Evolutionary conservation across 2,329 filamentous ascomycete species (phyloP).

Genomic region (Aspergillus sp.): DNA sequence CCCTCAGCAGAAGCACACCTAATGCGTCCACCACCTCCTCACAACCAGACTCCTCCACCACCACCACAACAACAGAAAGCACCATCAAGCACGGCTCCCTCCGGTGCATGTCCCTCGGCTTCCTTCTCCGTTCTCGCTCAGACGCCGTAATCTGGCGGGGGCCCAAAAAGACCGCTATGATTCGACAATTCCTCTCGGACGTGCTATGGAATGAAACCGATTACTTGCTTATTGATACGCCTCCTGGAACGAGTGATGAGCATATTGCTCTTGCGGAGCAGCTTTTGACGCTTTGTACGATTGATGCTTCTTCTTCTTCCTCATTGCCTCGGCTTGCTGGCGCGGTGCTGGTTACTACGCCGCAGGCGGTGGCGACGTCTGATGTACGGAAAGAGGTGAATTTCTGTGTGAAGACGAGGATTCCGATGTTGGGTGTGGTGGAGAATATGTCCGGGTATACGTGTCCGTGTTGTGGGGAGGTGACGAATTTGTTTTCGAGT

Average conservation of each 20-base stretch:
- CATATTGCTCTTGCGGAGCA: conserved; percentile 94
- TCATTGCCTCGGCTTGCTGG: conserved; percentile 69
- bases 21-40: no score
- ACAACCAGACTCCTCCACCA: no score
- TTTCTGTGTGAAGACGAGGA: conserved; percentile 82
- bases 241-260: conserved; percentile 93
- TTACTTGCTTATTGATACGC: conserved; percentile 92
- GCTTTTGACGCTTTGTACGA: conserved; percentile 56
- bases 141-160: conserved; percentile 97
- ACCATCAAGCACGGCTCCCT: conserved; percentile 37
- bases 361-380: conserved; percentile 87
- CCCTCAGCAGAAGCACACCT: no score
- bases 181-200: conserved; percentile 90
- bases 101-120: conserved; percentile 86
- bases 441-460: conserved; percentile 79
- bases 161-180: conserved; percentile 99
- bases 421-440: conserved; percentile 80
- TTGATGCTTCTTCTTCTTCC: conserved; percentile 16
- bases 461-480: conserved; percentile 69
- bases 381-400: conserved; percentile 95
- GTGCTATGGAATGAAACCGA: conserved; percentile 87
- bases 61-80: no score
- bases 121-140: conserved; percentile 77
- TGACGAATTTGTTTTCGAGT: conserved; percentile 89
- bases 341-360: conserved; percentile 93